Evolutionary conservation across 208 protist species (phyloP), one percentile per base, ranked within the genome.

Genomic region (Trypanosoma platydactyli): DNA sequence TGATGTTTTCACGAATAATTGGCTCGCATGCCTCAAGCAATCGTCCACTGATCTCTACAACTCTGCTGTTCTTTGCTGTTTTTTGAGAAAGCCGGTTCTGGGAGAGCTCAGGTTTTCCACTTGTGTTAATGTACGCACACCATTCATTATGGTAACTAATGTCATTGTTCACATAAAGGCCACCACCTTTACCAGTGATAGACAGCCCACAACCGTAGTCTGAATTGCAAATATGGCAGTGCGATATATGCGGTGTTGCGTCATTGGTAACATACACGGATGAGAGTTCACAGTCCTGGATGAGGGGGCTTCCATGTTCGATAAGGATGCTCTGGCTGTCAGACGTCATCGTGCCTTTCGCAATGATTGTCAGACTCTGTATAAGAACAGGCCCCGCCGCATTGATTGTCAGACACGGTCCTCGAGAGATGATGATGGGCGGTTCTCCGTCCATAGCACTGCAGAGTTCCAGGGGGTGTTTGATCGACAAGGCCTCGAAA

Each of bases 1-100:
- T 68, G 45, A 84, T 78, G 51, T 84, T 84, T 30, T 84, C 79
- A 44, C 44, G 67, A 58, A 84, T 68, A 18, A 75, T 24, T 11
- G 67, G 53, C 24, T 73, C 52, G 42, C 70, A 70, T 0, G 3
- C 7, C 20, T 44, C 15, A 30, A 55, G 20, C 11, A 68, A 49
- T 20, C 69, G 53, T 16, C 67, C 68, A 55, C 79, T 78, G 18
- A 78, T 74, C n/a, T 74, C 46, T 3, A 75, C 69, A 5, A 67
- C 68, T 4, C 64, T 29, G 35, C 60, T 63, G 29, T 53, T 57
- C 15, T 52, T 15, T 18, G 55, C 74, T 33, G 50, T 33, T 51
- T 64, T 78, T 63, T 80, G 73, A 30, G 68, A 51, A 27, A 84
- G 74, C 38, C 69, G 46, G 53, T 84, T 84, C 27, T 78, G 63